Evolutionary conservation across 768 basidiomycete species (phyloP).

Genomic region (Chalciporus pseudorubinellus): DNA sequence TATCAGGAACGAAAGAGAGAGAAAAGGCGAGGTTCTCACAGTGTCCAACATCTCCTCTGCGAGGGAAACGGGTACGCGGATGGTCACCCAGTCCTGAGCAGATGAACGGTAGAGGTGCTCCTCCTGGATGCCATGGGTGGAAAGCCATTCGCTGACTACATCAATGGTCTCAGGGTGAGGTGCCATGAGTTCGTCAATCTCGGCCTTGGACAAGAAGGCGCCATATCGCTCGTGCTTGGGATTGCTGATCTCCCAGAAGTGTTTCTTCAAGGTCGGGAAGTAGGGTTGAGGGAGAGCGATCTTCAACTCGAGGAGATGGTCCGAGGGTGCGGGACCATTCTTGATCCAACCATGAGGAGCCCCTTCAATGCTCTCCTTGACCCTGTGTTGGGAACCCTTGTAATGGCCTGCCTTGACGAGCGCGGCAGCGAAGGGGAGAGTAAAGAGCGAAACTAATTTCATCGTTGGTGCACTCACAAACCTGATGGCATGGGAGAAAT

Average conservation of each 20-base stretch:
- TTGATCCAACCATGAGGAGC: conserved; percentile 50
- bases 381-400: conserved; percentile 22
- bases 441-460: conserved; percentile 8
- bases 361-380: conserved; percentile 48
- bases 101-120: conserved; percentile 52
- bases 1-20: no score
- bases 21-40: conserved; percentile 33
- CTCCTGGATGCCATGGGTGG: conserved; percentile 50
- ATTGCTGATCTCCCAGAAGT: conserved; percentile 57
- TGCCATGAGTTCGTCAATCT: conserved; percentile 60
- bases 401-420: conserved; percentile 11
- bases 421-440: conserved; percentile 10
- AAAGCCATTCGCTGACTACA: conserved; percentile 61
- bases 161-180: conserved; percentile 54
- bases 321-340: conserved; percentile 41
- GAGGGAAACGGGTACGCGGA: conserved; percentile 53
- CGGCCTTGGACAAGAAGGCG: conserved; percentile 57
- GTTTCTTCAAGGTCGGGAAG: conserved; percentile 48
- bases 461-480: conserved; percentile 3
- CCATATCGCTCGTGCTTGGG: conserved; percentile 55
- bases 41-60: conserved; percentile 74
- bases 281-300: conserved; percentile 56
- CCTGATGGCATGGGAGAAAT: no score
- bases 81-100: conserved; percentile 67
- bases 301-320: conserved; percentile 51